Base-by-base conservation (phyloP, 1,139 yeast genomes). In the Waltiozyma sp. region DNA sequence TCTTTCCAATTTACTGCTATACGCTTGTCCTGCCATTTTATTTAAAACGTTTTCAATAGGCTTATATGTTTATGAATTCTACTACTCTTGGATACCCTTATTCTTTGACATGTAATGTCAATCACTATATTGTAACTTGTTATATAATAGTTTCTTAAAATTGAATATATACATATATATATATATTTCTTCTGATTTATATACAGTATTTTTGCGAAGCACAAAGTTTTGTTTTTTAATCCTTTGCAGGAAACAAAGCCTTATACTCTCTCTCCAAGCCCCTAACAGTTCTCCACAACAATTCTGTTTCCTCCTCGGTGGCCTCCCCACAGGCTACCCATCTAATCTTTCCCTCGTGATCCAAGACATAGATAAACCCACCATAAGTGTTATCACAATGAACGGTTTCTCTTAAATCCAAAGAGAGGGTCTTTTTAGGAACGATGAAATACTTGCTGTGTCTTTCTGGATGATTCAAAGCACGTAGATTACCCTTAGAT, bases 311-410 rank as follows among this genome's bases (percentile, higher is more conserved):
- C 34, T 72, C 70, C 11, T 73, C 77, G 16, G 70, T 69, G 3
- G 95, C 82, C 41, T 72, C 73, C 1, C 98, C 98, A 56, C 94
- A 77, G 1, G 89, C 86, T 15, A 89, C 91, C 97, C 97, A 91
- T 54, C 98, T 70, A 41, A 91, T 80, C 53, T 73, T 79, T 43
- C 85, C 82, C 15, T 77, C 67, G 16, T 69, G 68, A 56, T 91
- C 98, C 34, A 91, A 70, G 16, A 91, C 66, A 53, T 87, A 83
- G 10, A 87, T 68, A 58, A 86, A 89, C 0, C 98, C 97, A 1
- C 94, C 77, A 52, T 83, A 84, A 39, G 76, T 73, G 59, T 91
- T 91, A 47, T 79, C 80, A 51, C 91, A 75, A 43, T 74, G 65
- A 38, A 91, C 65, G 19, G 73, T 63, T 44, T 79, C 78, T 52